phyloP scores from a whole-genome alignment of 371 early-diverging fungal species.

The Umbelopsis sp. region DNA sequence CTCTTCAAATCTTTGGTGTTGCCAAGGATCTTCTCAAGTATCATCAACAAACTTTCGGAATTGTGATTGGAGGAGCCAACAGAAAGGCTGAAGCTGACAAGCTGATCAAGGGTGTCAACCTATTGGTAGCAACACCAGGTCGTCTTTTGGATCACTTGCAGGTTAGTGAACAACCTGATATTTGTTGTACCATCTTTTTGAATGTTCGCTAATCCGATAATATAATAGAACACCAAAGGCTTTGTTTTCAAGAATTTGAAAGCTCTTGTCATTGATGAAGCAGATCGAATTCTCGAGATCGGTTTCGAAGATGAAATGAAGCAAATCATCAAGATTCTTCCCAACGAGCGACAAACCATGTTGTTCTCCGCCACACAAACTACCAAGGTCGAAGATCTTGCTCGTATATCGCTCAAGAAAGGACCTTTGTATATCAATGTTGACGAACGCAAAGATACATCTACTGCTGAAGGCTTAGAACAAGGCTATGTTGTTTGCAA shows the following conservation, averaged over 20 bases:
- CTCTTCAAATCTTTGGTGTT: slow-evolving; percentile 98
- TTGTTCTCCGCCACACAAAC: slow-evolving; percentile 99
- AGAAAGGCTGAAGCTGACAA: slow-evolving; percentile 95
- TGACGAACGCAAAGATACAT: slow-evolving; percentile 85
- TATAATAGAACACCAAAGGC: slow-evolving; percentile 80
- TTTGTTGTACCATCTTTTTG: not conserved
- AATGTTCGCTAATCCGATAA: slow-evolving; percentile 9
- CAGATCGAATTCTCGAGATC: slow-evolving; percentile 97
- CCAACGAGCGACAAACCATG: slow-evolving; percentile 89
- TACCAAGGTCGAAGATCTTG: slow-evolving; percentile 95
- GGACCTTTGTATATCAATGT: slow-evolving; percentile 97
- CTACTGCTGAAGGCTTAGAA: slow-evolving; percentile 94
- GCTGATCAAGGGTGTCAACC: slow-evolving; percentile 90
- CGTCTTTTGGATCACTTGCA: slow-evolving; percentile 96
- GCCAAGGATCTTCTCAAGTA: slow-evolving; percentile 91
- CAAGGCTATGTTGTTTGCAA: slow-evolving; percentile 97
- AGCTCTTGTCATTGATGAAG: slow-evolving; percentile 97
- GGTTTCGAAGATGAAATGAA: slow-evolving; percentile 99
- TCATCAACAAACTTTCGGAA: slow-evolving; percentile 94
- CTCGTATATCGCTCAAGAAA: slow-evolving; percentile 91
- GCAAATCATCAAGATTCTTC: slow-evolving; percentile 91
- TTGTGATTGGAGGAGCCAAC: slow-evolving; percentile 98
- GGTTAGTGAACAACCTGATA: slow-evolving; percentile 22
- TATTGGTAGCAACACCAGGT: slow-evolving; percentile 98
- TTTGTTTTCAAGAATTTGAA: slow-evolving; percentile 91